Percentiles rank a stretch among this genome's conserved stretches.
phyloP scores from a whole-genome alignment of 352 stramenopile species.

The Globisporangium splendens region DNA sequence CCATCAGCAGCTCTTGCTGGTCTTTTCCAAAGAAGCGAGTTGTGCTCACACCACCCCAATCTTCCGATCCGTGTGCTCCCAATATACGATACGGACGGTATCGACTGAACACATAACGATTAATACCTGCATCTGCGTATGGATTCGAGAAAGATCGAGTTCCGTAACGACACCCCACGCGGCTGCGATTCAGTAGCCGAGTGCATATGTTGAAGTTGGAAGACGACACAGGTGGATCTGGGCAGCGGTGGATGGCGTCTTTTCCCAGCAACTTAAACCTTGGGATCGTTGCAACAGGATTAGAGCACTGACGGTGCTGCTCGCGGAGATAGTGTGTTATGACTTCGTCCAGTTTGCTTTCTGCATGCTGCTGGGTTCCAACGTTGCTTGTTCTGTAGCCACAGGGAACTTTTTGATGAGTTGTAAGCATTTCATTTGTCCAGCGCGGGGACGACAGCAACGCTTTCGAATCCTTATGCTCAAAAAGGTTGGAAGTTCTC shows the following conservation, averaged over 20 bases:
- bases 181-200: conserved; percentile 48
- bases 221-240: conserved; percentile 45
- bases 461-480: conserved; percentile 13
- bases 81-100: conserved; percentile 69
- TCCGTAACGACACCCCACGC: conserved; percentile 42
- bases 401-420: not conserved
- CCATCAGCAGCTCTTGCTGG: conserved; percentile 67
- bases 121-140: conserved; percentile 64
- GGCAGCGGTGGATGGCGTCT: conserved; percentile 62
- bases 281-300: conserved; percentile 83
- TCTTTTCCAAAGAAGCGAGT: conserved; percentile 63
- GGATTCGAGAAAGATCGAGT: conserved; percentile 40
- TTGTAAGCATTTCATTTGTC: conserved; percentile 2
- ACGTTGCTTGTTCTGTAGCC: conserved; percentile 1
- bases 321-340: conserved; percentile 86
- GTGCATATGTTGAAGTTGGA: conserved; percentile 64
- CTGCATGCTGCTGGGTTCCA: not conserved
- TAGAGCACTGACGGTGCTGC: conserved; percentile 85
- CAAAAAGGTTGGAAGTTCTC: conserved; percentile 28
- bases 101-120: conserved; percentile 75
- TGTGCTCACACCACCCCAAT: conserved; percentile 58
- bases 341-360: conserved; percentile 74
- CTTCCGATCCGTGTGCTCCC: conserved; percentile 42
- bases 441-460: conserved; percentile 5
- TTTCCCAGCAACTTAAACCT: conserved; percentile 76